A percentile compares a stretch with the other conserved stretches of the same genome.
phyloP scores from a whole-genome alignment of 2,329 filamentous ascomycete genomes.

The Xylariaceae sp. region DNA sequence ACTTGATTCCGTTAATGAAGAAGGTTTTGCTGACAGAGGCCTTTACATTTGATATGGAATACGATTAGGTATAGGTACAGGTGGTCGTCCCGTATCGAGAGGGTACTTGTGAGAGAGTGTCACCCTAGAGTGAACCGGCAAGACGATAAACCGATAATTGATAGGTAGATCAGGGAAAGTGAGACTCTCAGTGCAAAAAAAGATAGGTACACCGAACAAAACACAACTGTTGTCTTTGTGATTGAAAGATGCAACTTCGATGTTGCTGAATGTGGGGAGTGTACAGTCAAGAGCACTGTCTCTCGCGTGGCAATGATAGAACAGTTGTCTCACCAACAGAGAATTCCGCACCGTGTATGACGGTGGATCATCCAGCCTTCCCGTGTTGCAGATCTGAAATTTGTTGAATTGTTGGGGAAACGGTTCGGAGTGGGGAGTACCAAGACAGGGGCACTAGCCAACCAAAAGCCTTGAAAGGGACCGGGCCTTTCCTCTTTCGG shows the following conservation, averaged over 20 bases:
- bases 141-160: too few species aligned
- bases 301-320: neutral
- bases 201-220: too few species aligned
- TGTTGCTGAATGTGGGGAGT: neutral
- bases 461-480: slow-evolving; percentile 14
- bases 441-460: slow-evolving; percentile 20
- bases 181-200: too few species aligned
- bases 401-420: slow-evolving; percentile 35
- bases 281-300: neutral
- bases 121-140: too few species aligned
- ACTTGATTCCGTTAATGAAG: neutral
- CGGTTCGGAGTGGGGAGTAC: slow-evolving; percentile 23
- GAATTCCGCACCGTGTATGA: neutral
- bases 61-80: too few species aligned
- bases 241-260: neutral
- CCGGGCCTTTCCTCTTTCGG: slow-evolving; percentile 23
- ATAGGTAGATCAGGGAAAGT: too few species aligned
- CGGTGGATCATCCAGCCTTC: slow-evolving; percentile 7
- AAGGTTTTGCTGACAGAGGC: neutral
- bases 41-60: neutral
- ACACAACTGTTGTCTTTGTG: neutral
- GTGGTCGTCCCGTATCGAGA: too few species aligned
- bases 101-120: too few species aligned
- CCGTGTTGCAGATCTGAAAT: slow-evolving; percentile 26
- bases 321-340: neutral